Conservation (phyloP, 306 rosid species). For the Gynostemma pentaphyllum region DNA sequence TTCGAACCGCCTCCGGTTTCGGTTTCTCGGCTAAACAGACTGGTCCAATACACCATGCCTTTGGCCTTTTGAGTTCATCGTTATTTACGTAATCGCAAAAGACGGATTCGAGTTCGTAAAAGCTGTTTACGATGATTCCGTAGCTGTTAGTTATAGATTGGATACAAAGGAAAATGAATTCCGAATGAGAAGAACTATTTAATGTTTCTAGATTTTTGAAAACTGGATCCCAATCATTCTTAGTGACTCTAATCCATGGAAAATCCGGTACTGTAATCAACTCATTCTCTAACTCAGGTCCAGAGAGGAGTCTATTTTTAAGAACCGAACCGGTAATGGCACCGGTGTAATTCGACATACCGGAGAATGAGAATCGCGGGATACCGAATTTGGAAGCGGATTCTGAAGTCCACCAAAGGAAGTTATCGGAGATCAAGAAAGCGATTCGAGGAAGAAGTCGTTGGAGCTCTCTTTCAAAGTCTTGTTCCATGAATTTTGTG, state of each 20-base stretch:
- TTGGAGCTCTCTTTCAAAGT: slow-evolving; percentile 23
- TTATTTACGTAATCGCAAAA: slow-evolving; percentile 17
- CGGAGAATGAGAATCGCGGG: slow-evolving; percentile 20
- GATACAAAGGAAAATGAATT: background rate
- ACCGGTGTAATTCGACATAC: slow-evolving; percentile 2
- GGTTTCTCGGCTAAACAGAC: slow-evolving; percentile 12
- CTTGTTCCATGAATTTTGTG: slow-evolving; percentile 17
- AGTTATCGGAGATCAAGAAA: slow-evolving; percentile 39
- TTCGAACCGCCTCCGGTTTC: background rate
- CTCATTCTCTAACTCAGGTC: background rate
- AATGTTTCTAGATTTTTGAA: background rate
- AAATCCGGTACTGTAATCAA: slow-evolving; percentile 11
- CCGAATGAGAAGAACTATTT: background rate
- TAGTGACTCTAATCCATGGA: slow-evolving; percentile 25
- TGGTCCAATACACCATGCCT: slow-evolving; percentile 26
- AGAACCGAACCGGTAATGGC: background rate
- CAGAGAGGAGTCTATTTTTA: background rate
- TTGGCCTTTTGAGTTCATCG: background rate
- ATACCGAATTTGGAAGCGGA: slow-evolving; percentile 25
- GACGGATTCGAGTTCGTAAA: slow-evolving; percentile 26
- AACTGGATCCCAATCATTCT: background rate
- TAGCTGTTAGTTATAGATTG: slow-evolving; percentile 6
- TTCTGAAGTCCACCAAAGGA: slow-evolving; percentile 43
- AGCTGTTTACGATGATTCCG: slow-evolving; percentile 29
- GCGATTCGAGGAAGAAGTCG: slow-evolving; percentile 18